phyloP scores from a whole-genome alignment of 2,329 filamentous ascomycete genomes.

The Pyrenophora tritici-repentis region DNA sequence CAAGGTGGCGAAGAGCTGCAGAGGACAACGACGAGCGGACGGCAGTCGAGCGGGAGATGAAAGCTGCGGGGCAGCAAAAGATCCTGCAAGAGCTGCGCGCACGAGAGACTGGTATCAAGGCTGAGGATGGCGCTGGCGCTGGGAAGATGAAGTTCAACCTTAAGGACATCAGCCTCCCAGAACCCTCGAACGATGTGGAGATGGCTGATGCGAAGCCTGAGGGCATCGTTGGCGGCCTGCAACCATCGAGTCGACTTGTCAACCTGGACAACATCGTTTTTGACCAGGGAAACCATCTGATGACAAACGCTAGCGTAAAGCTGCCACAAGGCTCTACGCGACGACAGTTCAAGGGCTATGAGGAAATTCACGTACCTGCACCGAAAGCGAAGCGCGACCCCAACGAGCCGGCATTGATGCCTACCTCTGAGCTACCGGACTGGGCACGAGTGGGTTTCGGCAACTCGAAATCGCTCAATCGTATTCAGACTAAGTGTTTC shows the following conservation, averaged over 20 bases:
- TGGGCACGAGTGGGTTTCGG: slow-evolving; percentile 91
- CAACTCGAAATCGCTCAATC: slow-evolving; percentile 84
- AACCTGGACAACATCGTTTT: slow-evolving; percentile 97
- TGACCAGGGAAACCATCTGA: slow-evolving; percentile 96
- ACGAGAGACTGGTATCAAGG: slow-evolving; percentile 64
- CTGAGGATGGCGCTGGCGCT: slow-evolving; percentile 59
- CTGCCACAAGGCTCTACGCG: slow-evolving; percentile 95
- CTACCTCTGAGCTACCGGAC: slow-evolving; percentile 85
- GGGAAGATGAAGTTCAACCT: slow-evolving; percentile 82
- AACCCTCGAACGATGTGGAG: slow-evolving; percentile 55
- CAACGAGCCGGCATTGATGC: slow-evolving; percentile 74
- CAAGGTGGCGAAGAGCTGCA: slow-evolving; percentile 80
- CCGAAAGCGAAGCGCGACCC: slow-evolving; percentile 86
- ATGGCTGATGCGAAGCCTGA: slow-evolving; percentile 50
- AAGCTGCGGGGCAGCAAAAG: slow-evolving; percentile 80
- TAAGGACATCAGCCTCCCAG: slow-evolving; percentile 85
- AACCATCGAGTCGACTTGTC: slow-evolving; percentile 84
- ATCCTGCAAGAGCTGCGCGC: slow-evolving; percentile 89
- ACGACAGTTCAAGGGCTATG: slow-evolving; percentile 94
- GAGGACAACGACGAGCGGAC: slow-evolving; percentile 73
- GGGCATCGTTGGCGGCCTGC: slow-evolving; percentile 75
- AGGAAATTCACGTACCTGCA: slow-evolving; percentile 95
- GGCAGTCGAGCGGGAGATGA: slow-evolving; percentile 87
- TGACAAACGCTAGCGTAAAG: slow-evolving; percentile 97
- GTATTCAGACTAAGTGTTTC: slow-evolving; percentile 93